Evolutionary conservation across 1,139 yeast genomes (phyloP).

Genomic region (Suhomyces yuchorum): DNA sequence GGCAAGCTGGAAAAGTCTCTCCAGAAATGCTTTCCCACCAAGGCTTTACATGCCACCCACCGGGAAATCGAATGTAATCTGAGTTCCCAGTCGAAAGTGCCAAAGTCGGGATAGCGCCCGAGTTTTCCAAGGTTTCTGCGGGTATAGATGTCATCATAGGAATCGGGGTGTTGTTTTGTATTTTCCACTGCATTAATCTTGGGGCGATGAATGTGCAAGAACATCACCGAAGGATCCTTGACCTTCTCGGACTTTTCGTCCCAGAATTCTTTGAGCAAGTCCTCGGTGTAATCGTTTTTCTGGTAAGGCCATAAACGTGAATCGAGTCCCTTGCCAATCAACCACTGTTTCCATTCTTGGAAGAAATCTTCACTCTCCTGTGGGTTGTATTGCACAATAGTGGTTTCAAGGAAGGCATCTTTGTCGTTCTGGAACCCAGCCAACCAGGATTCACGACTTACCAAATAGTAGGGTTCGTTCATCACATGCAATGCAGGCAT

Average conservation of each 20-base stretch:
- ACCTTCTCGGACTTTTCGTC: constrained; percentile 13
- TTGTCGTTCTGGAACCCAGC: constrained; percentile 16
- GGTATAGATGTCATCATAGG: constrained; percentile 15
- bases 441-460: constrained; percentile 20
- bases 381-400: constrained; percentile 25
- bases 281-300: constrained; percentile 28
- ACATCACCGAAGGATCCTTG: constrained; percentile 30
- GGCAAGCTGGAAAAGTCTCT: constrained; percentile 22
- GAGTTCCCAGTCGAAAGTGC: constrained; percentile 36
- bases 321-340: constrained; percentile 23
- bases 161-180: constrained; percentile 16
- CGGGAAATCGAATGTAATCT: constrained; percentile 36
- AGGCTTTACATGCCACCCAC: constrained; percentile 37
- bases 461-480: constrained; percentile 36
- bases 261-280: constrained; percentile 19
- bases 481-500: constrained; percentile 42
- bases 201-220: constrained; percentile 48
- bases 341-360: constrained; percentile 20
- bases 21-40: constrained; percentile 28
- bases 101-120: constrained; percentile 20
- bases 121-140: constrained; percentile 21
- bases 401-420: constrained; percentile 19
- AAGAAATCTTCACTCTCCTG: constrained; percentile 16
- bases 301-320: constrained; percentile 36
- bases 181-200: constrained; percentile 37